Conservation (phyloP, 352 stramenopile species). For the Blastocystis sp. region DNA sequence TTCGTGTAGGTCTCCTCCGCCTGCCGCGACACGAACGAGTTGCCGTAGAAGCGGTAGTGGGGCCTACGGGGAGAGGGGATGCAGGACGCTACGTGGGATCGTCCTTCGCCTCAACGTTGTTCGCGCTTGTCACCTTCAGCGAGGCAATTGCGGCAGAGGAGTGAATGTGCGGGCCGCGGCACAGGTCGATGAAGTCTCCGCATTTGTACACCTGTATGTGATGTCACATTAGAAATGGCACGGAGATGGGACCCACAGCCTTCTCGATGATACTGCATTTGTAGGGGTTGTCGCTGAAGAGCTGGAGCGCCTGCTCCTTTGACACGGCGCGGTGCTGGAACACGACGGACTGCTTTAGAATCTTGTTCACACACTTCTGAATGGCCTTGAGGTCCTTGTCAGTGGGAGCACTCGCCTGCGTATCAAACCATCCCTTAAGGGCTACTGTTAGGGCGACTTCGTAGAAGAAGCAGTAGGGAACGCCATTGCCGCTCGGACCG, state of each 20-base stretch:
- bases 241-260: conserved; percentile 18
- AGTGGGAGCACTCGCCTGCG: conserved; percentile 7
- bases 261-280: conserved; percentile 77
- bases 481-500: conserved; percentile 34
- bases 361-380: conserved; percentile 42
- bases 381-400: conserved; percentile 58
- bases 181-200: conserved; percentile 94
- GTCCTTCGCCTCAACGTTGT: conserved; percentile 90
- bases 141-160: conserved; percentile 91
- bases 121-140: conserved; percentile 87
- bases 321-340: conserved; percentile 70
- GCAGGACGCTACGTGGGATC: conserved; percentile 75
- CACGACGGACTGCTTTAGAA: conserved; percentile 15
- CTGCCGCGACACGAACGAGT: conserved; percentile 93
- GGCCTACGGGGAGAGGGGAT: background rate
- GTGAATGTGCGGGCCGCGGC: conserved; percentile 89
- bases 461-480: conserved; percentile 69
- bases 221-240: background rate
- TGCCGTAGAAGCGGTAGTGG: conserved; percentile 86
- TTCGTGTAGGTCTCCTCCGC: conserved; percentile 91
- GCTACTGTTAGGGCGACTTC: conserved; percentile 33
- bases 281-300: conserved; percentile 97
- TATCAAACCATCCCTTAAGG: background rate
- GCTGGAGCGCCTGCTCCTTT: conserved; percentile 92
- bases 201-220: conserved; percentile 94